Conservation (phyloP, 768 basidiomycete genomes). For the Dentipellis sp. region DNA sequence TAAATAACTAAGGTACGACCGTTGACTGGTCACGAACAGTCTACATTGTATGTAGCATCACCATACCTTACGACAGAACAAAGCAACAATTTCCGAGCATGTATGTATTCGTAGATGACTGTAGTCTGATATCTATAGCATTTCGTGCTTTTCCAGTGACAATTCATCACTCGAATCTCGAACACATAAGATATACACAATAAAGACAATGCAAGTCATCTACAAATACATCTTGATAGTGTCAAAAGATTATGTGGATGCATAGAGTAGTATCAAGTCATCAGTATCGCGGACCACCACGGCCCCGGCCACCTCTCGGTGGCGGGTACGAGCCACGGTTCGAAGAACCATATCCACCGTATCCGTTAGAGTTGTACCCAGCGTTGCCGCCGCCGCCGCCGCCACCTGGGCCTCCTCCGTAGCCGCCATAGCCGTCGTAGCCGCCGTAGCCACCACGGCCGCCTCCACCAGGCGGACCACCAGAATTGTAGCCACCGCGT, state of each 20-base stretch:
- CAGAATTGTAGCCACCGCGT: conserved; percentile 25
- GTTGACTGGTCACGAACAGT: not conserved
- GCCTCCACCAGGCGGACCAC: conserved; percentile 27
- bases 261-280: not conserved
- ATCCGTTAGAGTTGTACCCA: not conserved
- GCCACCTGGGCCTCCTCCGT: conserved; percentile 13
- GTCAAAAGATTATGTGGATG: not conserved
- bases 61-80: not conserved
- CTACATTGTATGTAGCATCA: not conserved
- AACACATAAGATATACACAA: too few relatives aligned
- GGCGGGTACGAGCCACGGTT: too few relatives aligned
- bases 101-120: too few relatives aligned
- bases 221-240: not conserved
- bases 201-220: not conserved
- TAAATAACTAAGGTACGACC: not conserved
- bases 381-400: conserved; percentile 14
- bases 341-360: too few relatives aligned
- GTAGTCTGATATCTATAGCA: too few relatives aligned
- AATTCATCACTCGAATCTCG: too few relatives aligned
- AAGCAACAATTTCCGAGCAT: not conserved
- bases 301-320: too few relatives aligned
- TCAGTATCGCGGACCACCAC: not conserved
- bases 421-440: conserved; percentile 15
- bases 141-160: too few relatives aligned
- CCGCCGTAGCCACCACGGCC: conserved; percentile 21